Conservation (phyloP, 1,284 basidiomycete genomes). For the Malassezia psittaci region DNA sequence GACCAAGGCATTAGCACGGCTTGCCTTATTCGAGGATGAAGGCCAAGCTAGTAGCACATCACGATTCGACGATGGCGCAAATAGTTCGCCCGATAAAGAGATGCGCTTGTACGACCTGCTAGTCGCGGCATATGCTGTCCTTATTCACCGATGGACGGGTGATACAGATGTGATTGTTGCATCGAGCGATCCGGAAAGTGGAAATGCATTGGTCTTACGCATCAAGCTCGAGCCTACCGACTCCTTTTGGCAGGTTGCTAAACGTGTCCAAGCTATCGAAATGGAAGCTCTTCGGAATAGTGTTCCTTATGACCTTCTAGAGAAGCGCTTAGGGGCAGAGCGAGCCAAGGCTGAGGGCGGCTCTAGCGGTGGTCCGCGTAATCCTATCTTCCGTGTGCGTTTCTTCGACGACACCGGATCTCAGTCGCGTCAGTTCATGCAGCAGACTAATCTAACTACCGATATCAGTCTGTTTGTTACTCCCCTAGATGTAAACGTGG, state of each 20-base stretch:
- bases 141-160: slow-evolving; percentile 88
- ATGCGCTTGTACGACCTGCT: slow-evolving; percentile 85
- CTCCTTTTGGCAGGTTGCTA: slow-evolving; percentile 85
- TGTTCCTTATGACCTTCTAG: slow-evolving; percentile 70
- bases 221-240: slow-evolving; percentile 74
- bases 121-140: slow-evolving; percentile 76
- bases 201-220: slow-evolving; percentile 72
- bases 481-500: slow-evolving; percentile 26
- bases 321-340: slow-evolving; percentile 51
- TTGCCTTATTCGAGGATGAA: slow-evolving; percentile 59
- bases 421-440: slow-evolving; percentile 49
- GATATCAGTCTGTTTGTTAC: slow-evolving; percentile 70
- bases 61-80: slow-evolving; percentile 20
- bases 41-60: slow-evolving; percentile 19
- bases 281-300: slow-evolving; percentile 70
- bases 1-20: slow-evolving; percentile 34
- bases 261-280: slow-evolving; percentile 72
- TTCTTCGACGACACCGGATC: slow-evolving; percentile 87
- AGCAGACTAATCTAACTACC: slow-evolving; percentile 60
- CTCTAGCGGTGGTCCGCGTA: slow-evolving; percentile 23
- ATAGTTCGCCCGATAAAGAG: slow-evolving; percentile 11
- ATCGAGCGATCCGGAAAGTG: slow-evolving; percentile 63
- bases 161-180: slow-evolving; percentile 90
- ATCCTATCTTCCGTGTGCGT: slow-evolving; percentile 74
- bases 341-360: slow-evolving; percentile 19